A percentile compares a stretch with the other conserved stretches of the same genome.
These are phyloP conservation scores for Trichoderma semiorbis DNA, from an alignment of 2,329 filamentous ascomycete genomes.

Conservation along the genomic window DNA sequence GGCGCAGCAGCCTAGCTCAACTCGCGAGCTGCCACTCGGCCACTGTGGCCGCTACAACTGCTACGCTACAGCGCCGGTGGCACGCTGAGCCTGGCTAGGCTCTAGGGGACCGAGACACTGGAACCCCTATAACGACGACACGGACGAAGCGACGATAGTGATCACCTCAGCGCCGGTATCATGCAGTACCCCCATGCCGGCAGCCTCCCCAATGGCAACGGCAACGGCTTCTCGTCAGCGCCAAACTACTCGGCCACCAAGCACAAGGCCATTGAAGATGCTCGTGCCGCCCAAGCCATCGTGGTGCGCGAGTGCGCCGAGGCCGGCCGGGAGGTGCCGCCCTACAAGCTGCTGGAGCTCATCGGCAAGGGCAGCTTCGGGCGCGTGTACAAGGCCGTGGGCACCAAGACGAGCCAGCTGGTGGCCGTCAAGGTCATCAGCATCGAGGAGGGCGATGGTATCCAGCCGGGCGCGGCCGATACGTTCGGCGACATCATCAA, in stretches of 20 bases:
- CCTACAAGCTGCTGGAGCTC: conserved; percentile 63
- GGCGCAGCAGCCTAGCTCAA: background rate
- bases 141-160: background rate
- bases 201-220: conserved; percentile 17
- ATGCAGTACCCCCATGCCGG: conserved; percentile 14
- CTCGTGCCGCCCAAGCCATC: conserved; percentile 61
- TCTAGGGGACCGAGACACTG: background rate
- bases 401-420: conserved; percentile 34
- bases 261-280: conserved; percentile 62
- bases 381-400: conserved; percentile 65
- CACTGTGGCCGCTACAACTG: background rate
- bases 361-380: conserved; percentile 73
- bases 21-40: background rate
- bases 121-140: background rate
- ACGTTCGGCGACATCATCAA: conserved; percentile 62
- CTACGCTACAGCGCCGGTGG: conserved; percentile 1
- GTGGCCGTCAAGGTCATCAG: conserved; percentile 75
- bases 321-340: conserved; percentile 56
- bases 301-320: conserved; percentile 60
- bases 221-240: conserved; percentile 11
- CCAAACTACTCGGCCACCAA: conserved; percentile 31
- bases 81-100: background rate
- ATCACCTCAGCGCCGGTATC: background rate
- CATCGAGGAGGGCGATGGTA: conserved; percentile 66
- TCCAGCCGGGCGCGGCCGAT: conserved; percentile 54